Evolutionary conservation across 1,284 basidiomycete genomes (phyloP).

Genomic region (Ustilago trichophora): DNA sequence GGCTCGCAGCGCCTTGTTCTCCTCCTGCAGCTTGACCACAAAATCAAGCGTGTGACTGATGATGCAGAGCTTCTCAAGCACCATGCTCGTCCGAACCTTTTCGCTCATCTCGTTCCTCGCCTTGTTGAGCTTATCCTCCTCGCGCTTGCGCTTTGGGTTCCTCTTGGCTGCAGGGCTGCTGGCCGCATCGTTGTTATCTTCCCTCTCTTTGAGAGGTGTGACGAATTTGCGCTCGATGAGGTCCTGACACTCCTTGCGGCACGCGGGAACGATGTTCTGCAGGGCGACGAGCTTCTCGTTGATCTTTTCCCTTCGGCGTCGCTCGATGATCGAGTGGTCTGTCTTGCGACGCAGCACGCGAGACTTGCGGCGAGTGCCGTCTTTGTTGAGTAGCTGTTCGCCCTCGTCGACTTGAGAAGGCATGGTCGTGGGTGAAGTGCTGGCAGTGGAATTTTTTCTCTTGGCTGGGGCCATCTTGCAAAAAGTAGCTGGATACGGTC

Average conservation of each 20-base stretch:
- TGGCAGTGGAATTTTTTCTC: constrained; percentile 5
- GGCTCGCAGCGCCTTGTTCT: constrained; percentile 35
- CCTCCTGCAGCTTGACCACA: constrained; percentile 36
- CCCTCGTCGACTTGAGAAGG: neutral
- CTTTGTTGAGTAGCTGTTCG: constrained; percentile 34
- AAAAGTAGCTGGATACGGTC: too few relatives aligned
- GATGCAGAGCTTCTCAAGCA: constrained; percentile 65
- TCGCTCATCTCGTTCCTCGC: constrained; percentile 31
- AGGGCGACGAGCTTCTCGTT: constrained; percentile 63
- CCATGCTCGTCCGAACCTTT: constrained; percentile 47
- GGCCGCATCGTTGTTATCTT: constrained; percentile 10
- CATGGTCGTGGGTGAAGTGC: neutral
- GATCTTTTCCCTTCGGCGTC: constrained; percentile 64
- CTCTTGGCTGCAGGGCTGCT: constrained; percentile 2
- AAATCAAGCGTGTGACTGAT: constrained; percentile 60
- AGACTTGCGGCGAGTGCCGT: constrained; percentile 48
- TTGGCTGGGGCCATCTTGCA: constrained; percentile 4
- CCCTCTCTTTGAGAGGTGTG: neutral
- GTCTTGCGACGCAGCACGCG: constrained; percentile 62
- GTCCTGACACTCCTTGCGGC: constrained; percentile 58
- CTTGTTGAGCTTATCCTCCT: constrained; percentile 27
- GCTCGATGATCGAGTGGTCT: constrained; percentile 64
- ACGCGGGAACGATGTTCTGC: constrained; percentile 61
- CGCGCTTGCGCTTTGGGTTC: constrained; percentile 18
- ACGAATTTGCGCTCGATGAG: constrained; percentile 45